Base-by-base conservation (phyloP, 371 early-diverging fungal genomes). In the Mycotypha africana region DNA sequence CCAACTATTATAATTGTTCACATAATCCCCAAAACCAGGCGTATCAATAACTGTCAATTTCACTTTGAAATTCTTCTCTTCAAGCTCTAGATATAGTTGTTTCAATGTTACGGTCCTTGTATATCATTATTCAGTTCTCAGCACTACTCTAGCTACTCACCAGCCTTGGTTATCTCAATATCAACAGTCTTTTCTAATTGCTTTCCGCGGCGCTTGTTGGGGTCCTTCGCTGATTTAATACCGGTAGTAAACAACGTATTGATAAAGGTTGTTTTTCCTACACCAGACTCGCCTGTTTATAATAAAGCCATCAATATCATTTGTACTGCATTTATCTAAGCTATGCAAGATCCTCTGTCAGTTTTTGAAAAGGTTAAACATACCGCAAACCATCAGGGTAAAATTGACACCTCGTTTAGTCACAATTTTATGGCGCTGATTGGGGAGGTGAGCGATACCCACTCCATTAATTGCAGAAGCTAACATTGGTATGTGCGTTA, bases 401-500 rank as follows among this genome's bases (percentile, higher is more conserved):
- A 92, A 95, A 74, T 86, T 79, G 21, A 89, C 79, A 25, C 94
- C 95, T 56, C 84, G 84, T 60, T 91, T 83, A 47, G 86, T 86
- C 32, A 89, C 88, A 68, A 91, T 93, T 74, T 88, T 86, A 71
- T 95, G 94, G 48, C 85, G 76, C 73, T 96, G 95, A 78, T 97
- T 95, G 49, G 98, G 97, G 56, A 98, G 77, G 76, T 93, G 92
- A 53, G 95, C 91, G 53, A 98, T 84, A 54, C 97, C 97, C 51
- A 95, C 86, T 62, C 84, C 86, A 37, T 52, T 57, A 56, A 57
- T 65, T 42, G 74, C 49, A 36, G 56, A 48, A 49, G 72, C 59
- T 31, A 74, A 55, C 77, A 76, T 76, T 24, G 32, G 38, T 42
- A 36, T 11, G 15, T 42, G 16, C 21, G n/a, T 5, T 23, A 17